Percentiles rank a stretch among this genome's conserved stretches.
These are phyloP conservation scores for Rubroboletus pulcherrimus DNA, from an alignment of 768 basidiomycete species.

Conservation along the genomic window DNA sequence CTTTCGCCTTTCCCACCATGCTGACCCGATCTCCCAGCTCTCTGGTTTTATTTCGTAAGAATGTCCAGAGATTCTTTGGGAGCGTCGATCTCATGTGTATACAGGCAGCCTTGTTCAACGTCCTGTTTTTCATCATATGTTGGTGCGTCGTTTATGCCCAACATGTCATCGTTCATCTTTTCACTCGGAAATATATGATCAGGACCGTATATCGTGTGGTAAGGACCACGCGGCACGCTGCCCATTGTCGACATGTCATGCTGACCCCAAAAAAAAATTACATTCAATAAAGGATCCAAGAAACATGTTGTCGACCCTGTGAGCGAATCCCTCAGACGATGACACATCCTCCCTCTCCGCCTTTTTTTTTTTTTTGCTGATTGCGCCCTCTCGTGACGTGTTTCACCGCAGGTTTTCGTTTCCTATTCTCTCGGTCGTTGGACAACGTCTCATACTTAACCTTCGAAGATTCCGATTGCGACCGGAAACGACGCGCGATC, in stretches of 20 bases:
- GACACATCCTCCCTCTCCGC: no score
- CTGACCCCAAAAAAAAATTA: not conserved
- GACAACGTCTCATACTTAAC: conserved; percentile 25
- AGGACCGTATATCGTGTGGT: conserved; percentile 13
- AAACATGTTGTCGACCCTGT: conserved; percentile 9
- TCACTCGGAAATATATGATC: not conserved
- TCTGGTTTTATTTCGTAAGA: conserved; percentile 17
- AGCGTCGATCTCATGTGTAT: not conserved
- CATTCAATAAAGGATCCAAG: conserved; percentile 14
- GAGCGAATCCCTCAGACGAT: not conserved
- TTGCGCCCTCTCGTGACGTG: not conserved
- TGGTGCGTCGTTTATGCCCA: conserved; percentile 10
- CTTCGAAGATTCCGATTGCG: conserved; percentile 8
- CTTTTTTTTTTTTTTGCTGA: not conserved
- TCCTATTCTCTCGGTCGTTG: conserved; percentile 13
- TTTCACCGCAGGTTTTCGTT: conserved; percentile 1
- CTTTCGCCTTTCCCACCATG: not conserved
- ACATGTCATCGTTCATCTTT: not conserved
- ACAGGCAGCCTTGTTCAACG: conserved; percentile 8
- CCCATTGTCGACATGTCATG: not conserved
- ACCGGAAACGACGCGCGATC: conserved; percentile 5
- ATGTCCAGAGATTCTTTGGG: not conserved
- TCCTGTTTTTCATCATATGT: conserved; percentile 4
- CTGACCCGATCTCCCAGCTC: conserved; percentile 6
- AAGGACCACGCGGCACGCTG: not conserved